Conservation (phyloP, 345 rosid species). For the Corchorus olitorius region DNA sequence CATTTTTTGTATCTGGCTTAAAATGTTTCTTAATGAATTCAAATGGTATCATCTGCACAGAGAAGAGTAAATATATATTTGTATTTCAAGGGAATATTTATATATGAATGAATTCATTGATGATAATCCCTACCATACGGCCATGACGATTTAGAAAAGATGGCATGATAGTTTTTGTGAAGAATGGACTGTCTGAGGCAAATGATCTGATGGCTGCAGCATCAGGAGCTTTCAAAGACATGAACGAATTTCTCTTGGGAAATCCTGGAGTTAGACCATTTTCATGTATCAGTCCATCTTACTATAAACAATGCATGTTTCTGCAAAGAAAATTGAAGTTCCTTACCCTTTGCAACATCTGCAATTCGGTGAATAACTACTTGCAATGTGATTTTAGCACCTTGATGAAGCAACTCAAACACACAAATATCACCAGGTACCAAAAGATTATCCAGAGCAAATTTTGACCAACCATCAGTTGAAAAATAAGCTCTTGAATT, state of each 20-base stretch:
- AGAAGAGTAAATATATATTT: no score
- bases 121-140: not conserved
- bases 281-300: not conserved
- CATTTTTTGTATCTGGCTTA: not conserved
- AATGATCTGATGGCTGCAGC: no score
- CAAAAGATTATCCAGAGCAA: conserved; percentile 15
- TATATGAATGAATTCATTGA: not conserved
- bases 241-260: not conserved
- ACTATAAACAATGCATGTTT: not conserved
- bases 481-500: not conserved
- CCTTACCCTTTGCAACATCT: no score
- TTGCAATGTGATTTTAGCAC: not conserved
- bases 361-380: not conserved
- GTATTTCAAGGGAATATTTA: no score
- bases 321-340: not conserved
- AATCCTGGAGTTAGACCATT: not conserved
- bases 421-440: conserved; percentile 25
- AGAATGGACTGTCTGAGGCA: no score
- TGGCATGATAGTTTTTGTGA: no score
- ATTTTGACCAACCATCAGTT: conserved; percentile 9
- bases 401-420: not conserved
- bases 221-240: no score
- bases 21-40: not conserved
- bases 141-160: no score
- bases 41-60: not conserved